Conservation (phyloP, 441 rosid species). For the Erysimum pusillum region DNA sequence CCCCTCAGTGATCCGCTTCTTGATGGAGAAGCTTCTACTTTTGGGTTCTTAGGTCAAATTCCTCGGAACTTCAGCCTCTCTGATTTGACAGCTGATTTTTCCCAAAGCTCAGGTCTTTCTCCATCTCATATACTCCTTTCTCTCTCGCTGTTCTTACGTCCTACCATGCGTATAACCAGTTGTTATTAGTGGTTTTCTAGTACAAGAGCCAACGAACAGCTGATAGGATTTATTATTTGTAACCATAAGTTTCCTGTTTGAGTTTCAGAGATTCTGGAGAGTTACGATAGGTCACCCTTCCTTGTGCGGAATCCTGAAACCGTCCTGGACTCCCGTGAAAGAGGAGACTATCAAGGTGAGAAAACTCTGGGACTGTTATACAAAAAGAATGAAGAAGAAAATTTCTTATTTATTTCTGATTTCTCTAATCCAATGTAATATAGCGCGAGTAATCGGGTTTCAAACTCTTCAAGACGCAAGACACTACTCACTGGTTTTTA, state of each 20-base stretch:
- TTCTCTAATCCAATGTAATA: neutral
- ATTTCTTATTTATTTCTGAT: neutral
- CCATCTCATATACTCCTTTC: slow-evolving; percentile 24
- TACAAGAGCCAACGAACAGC: slow-evolving; percentile 8
- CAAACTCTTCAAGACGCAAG: neutral
- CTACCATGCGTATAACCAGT: slow-evolving; percentile 9
- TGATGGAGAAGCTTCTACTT: slow-evolving; percentile 77
- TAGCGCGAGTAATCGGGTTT: neutral
- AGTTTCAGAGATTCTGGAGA: slow-evolving; percentile 78
- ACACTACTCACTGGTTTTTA: slow-evolving; percentile 1
- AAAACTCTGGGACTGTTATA: slow-evolving; percentile 1
- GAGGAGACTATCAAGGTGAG: slow-evolving; percentile 86
- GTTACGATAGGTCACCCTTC: slow-evolving; percentile 87
- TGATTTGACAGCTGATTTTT: slow-evolving; percentile 88
- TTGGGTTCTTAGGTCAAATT: slow-evolving; percentile 83
- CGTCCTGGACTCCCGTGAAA: slow-evolving; percentile 83
- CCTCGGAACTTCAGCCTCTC: slow-evolving; percentile 93
- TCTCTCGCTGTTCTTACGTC: neutral
- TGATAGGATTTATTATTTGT: slow-evolving; percentile 19
- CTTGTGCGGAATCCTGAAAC: slow-evolving; percentile 68
- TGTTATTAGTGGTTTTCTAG: slow-evolving; percentile 2
- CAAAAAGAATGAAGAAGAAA: slow-evolving; percentile 7
- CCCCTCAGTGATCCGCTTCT: slow-evolving; percentile 72
- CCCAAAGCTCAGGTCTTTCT: slow-evolving; percentile 87
- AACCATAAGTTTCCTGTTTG: slow-evolving; percentile 19